A percentile compares a stretch with the other conserved stretches of the same genome.
These are phyloP conservation scores for Dactylonectria macrodidyma DNA, from an alignment of 2,329 filamentous ascomycete species.

Conservation along the genomic window DNA sequence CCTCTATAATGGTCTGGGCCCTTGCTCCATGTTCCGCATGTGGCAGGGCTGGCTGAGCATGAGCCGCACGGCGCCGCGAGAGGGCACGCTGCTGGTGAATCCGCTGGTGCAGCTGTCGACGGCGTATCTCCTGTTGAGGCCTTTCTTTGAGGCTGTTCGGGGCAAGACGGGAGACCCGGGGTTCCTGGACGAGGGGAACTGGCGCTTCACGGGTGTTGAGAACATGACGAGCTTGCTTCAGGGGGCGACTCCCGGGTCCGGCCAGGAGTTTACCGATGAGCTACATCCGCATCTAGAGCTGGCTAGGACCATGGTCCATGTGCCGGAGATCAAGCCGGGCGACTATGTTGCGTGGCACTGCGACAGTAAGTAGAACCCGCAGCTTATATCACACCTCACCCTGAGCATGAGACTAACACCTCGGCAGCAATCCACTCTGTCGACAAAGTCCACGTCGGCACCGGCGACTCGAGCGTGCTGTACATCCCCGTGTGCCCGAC, in stretches of 20 bases:
- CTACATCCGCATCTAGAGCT: conserved; percentile 82
- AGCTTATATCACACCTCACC: background rate
- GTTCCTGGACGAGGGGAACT: conserved; percentile 70
- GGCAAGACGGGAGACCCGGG: conserved; percentile 38
- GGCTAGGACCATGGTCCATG: conserved; percentile 76
- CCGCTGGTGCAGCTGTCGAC: conserved; percentile 83
- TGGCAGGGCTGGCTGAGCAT: conserved; percentile 93
- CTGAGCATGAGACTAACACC: conserved; percentile 24
- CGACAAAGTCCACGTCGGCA: conserved; percentile 82
- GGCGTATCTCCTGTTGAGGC: conserved; percentile 84
- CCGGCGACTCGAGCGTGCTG: conserved; percentile 83
- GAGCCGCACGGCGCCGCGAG: conserved; percentile 77
- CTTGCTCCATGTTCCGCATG: conserved; percentile 88
- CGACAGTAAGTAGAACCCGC: conserved; percentile 65
- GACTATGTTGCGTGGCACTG: conserved; percentile 92
- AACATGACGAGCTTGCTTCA: conserved; percentile 75
- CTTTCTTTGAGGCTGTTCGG: conserved; percentile 79
- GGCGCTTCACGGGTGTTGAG: conserved; percentile 65
- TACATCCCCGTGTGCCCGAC: conserved; percentile 92
- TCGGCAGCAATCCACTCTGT: conserved; percentile 80
- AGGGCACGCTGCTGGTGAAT: conserved; percentile 88
- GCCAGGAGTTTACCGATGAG: conserved; percentile 78
- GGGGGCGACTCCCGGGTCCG: conserved; percentile 77
- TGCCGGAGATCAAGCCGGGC: conserved; percentile 78
- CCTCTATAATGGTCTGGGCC: conserved; percentile 84